Conservation (phyloP, 2,329 filamentous ascomycete genomes). For the Plectosphaerella sp. region DNA sequence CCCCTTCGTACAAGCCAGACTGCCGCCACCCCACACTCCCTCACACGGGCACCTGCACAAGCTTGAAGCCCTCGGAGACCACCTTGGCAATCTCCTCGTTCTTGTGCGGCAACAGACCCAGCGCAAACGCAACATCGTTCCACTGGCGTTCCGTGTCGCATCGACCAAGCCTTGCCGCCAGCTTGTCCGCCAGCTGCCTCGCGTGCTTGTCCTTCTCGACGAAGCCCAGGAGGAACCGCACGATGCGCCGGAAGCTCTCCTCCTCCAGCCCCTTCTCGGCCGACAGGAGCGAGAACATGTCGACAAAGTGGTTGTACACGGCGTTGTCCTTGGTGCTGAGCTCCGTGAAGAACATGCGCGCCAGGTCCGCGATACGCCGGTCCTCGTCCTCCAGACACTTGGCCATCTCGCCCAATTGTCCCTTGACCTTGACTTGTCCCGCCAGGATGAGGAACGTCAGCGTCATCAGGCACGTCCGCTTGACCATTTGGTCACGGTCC, state of each 20-base stretch:
- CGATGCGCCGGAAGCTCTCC: slow-evolving; percentile 78
- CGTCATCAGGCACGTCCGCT: slow-evolving; percentile 97
- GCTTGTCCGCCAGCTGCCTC: slow-evolving; percentile 86
- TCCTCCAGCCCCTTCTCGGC: slow-evolving; percentile 78
- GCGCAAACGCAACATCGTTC: slow-evolving; percentile 93
- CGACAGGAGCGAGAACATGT: slow-evolving; percentile 94
- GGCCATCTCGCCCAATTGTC: slow-evolving; percentile 96
- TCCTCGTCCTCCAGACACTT: slow-evolving; percentile 98
- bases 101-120: slow-evolving; percentile 87
- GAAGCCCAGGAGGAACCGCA: slow-evolving; percentile 91
- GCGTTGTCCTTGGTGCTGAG: slow-evolving; percentile 97
- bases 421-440: slow-evolving; percentile 98
- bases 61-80: slow-evolving; percentile 70
- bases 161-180: slow-evolving; percentile 77
- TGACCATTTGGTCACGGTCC: slow-evolving; percentile 83
- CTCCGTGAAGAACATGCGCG: slow-evolving; percentile 97
- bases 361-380: slow-evolving; percentile 86
- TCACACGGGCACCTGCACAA: slow-evolving; percentile 60
- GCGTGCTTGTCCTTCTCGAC: slow-evolving; percentile 99
- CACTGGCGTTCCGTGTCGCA: slow-evolving; percentile 94
- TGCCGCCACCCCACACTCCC: neutral
- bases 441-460: slow-evolving; percentile 95
- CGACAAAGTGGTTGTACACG: slow-evolving; percentile 98
- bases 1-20: neutral
- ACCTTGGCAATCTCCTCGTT: slow-evolving; percentile 83